Evolutionary conservation across 139 green algal genomes (phyloP).

Genomic region (Micractinium sp.): DNA sequence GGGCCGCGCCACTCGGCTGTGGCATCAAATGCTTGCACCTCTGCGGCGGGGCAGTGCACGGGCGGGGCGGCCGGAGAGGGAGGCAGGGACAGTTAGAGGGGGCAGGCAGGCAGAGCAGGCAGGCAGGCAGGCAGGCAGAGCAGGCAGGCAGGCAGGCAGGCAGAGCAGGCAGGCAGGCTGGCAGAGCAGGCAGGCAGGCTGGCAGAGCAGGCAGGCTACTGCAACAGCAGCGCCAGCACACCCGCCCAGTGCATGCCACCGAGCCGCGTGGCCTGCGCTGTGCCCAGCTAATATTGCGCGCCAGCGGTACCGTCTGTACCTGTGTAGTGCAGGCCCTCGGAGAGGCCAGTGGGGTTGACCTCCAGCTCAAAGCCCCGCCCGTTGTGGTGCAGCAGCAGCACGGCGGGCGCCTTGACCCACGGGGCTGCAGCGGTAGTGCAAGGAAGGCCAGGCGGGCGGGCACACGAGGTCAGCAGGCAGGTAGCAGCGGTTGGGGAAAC

Average conservation of each 20-base stretch:
- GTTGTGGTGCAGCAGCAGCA: slow-evolving; percentile 81
- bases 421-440: neutral
- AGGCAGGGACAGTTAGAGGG: too few species aligned
- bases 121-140: neutral
- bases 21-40: slow-evolving; percentile 71
- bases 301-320: neutral
- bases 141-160: neutral
- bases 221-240: neutral
- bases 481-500: neutral
- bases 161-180: neutral
- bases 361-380: slow-evolving; percentile 78
- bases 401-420: slow-evolving; percentile 76
- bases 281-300: neutral
- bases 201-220: too few species aligned
- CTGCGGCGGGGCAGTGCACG: slow-evolving; percentile 44
- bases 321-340: slow-evolving; percentile 79
- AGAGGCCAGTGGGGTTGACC: slow-evolving; percentile 71
- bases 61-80: too few species aligned
- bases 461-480: neutral
- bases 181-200: too few species aligned
- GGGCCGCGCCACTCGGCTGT: slow-evolving; percentile 71
- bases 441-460: too few species aligned
- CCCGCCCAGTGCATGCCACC: too few species aligned
- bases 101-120: neutral
- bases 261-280: neutral